Evolutionary conservation across 2,329 filamentous ascomycete genomes (phyloP), one percentile per base, ranked within the genome.

Genomic region (Simplicillium sp.): DNA sequence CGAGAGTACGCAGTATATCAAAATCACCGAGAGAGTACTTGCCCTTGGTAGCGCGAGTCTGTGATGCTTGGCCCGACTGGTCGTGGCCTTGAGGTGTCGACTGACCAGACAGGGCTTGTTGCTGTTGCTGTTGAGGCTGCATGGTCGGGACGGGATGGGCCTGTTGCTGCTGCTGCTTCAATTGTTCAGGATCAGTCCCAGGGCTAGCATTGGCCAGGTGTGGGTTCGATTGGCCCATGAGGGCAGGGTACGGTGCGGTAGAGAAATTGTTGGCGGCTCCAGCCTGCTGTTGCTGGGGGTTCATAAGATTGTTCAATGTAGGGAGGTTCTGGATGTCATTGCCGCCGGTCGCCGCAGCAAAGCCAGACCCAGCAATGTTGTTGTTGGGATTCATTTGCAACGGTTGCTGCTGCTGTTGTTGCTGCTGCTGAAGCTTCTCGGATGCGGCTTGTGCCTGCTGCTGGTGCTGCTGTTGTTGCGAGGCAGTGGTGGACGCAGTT

Each of bases 11-110:
- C 66, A 89, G 77, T 49, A 98, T 82, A 46, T 82, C 74, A 58
- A 98, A 98, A 67, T 98, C 92, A 45, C 71, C 74, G 49, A 98
- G 76, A 34, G 88, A 89, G 66, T 98, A 98, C 74, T 97, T 97
- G 50, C 92, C 92, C 72, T 95, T 96, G 48, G 90, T 96, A 58
- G 86, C 79, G 53, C 89, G 70, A 38, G 65, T 57, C 49, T 70
- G 64, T 39, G 57, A 54, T 16, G 50, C 48, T 42, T 55, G 57
- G 46, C 61, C 57, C 18, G 48, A 47, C 34, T 59, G 57, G n/a
- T 29, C 35, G 36, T 60, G 52, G 42, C 58, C 56, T 29, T 45
- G 52, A 16, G 37, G 13, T 18, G 8, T n/a, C 34, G 32, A 16
- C 17, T 45, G 40, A 4, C 20, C 28, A 18, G 36, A 17, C 18